Evolutionary conservation across 208 protist genomes (phyloP), one percentile per base, ranked within the genome.

Genomic region (Zelonia costaricensis): DNA sequence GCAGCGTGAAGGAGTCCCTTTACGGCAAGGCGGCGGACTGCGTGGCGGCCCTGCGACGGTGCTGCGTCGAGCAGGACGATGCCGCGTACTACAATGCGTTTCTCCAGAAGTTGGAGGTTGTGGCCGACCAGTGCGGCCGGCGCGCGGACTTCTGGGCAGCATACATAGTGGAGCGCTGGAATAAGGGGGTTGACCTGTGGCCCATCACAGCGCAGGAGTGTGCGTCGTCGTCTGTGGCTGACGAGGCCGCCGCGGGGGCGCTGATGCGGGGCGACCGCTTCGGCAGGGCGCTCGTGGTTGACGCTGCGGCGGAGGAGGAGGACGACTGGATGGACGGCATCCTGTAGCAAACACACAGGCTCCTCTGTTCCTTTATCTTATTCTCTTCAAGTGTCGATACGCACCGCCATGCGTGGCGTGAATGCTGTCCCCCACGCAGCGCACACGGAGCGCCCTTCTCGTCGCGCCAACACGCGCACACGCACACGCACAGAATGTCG

Each of bases 21-120:
- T 92, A 95, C 56, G 63, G 62, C 27, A 96, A 94, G 55, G 88
- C 86, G 16, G 48, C 84, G 9, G 69, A 78, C 2, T 93, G 85
- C 60, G 58, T 96, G 2, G 28, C 49, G 9, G 74, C 74, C 7
- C 66, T 98, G n/a, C 81, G 92, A 8, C 27, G 57, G 30, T 77
- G 75, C 54, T 96, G 91, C 60, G 65, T 96, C 6, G 64, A 18
- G 39, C 74, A 90, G 47, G 70, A 76, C 7, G 80, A 94, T 28
- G 53, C 88, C 7, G 55, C 72, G 5, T 67, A 65, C 60, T 97
- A 89, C 75, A 97, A 95, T 52, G 20, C 23, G 6, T 97, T 93
- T 39, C 51, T 94, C 31, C 27, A 73, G 5, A 64, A 90, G 55
- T 55, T 95, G 13, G 73, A 72, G 75, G 52, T 70, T 6, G 62